Conservation (phyloP, 148 eudicot species). For the Mesembryanthemum crystallinum region DNA sequence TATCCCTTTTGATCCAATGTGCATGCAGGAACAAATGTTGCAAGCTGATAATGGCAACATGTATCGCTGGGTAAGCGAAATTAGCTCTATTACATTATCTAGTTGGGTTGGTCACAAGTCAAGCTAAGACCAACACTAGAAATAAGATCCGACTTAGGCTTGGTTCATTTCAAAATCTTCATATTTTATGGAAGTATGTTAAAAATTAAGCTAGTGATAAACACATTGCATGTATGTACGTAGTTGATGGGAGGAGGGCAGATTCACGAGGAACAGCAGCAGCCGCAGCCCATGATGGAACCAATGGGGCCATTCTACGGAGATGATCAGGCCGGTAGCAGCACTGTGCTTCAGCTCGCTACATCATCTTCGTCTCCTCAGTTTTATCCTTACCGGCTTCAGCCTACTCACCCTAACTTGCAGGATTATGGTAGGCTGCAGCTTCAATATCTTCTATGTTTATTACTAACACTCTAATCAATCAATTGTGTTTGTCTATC, state of each 20-base stretch:
- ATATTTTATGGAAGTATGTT: too few species aligned
- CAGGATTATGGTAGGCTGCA: conserved; percentile 31
- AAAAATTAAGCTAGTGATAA: too few species aligned
- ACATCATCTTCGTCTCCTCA: conserved; percentile 33
- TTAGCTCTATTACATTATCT: too few species aligned
- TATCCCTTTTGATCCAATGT: neutral
- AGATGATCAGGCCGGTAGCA: conserved; percentile 33
- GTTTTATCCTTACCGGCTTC: conserved; percentile 34
- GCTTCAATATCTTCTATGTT: too few species aligned
- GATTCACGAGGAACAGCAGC: conserved; percentile 26
- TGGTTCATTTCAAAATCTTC: too few species aligned
- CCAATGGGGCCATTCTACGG: conserved; percentile 20
- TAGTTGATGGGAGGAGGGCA: conserved; percentile 35
- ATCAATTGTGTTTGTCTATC: too few species aligned
- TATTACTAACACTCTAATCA: too few species aligned
- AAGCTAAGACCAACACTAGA: too few species aligned
- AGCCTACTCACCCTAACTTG: conserved; percentile 35
- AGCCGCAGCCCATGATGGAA: conserved; percentile 22
- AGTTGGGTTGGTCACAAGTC: too few species aligned
- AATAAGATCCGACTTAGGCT: too few species aligned
- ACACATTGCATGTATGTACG: neutral
- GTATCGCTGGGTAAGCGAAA: conserved; percentile 34
- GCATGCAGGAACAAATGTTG: conserved; percentile 35
- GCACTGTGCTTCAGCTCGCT: conserved; percentile 35
- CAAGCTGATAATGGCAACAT: conserved; percentile 35